Base-by-base conservation (phyloP, 768 basidiomycete species). In the Polyporus arcularius region DNA sequence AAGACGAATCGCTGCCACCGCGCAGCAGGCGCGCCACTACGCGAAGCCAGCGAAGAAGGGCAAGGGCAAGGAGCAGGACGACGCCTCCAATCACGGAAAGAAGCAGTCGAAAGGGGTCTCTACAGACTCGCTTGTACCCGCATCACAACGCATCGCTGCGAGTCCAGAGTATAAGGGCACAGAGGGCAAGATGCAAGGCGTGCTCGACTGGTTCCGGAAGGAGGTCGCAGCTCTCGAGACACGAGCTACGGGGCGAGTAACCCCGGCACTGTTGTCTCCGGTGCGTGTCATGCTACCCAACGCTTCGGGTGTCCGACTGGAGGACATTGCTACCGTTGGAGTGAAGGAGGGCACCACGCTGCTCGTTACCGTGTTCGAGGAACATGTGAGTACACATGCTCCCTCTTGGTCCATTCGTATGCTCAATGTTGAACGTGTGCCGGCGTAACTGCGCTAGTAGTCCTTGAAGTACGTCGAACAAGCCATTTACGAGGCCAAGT, bases 251-350 rank as follows among this genome's bases (percentile, higher is more conserved):
- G 92, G 92, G 32, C 87, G 90, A 30, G 82, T 94, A 61, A 90
- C 88, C 0, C 89, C 92, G 1, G 81, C 81, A 2, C 66, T 94
- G 62, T 80, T 94, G 52, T 77, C 85, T 12, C 82, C 87, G 0
- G 89, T 94, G 6, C 80, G 83, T 18, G 85, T 94, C 32, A 76
- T 75, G 54, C 66, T 84, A 4, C 78, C 81, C 0, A 79, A 76
- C 4, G 58, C 61, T 30, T 32, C 61, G 3, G 61, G 62, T n/a
- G 60, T 58, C 35, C 66, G 64, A 41, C 72, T 94, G 40, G 86
- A 92, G 43, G 88, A 92, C 55, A 70, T 94, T 28, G 88, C 92
- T 1, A 92, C 92, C 0, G 83, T 94, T 18, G 92, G 92, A 8
- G 85, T 94, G 41, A 79, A 87, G 62, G 90, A 94, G 54, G 92